Base-by-base conservation (phyloP, 1,139 yeast genomes). In the Blastobotrys indianensis region DNA sequence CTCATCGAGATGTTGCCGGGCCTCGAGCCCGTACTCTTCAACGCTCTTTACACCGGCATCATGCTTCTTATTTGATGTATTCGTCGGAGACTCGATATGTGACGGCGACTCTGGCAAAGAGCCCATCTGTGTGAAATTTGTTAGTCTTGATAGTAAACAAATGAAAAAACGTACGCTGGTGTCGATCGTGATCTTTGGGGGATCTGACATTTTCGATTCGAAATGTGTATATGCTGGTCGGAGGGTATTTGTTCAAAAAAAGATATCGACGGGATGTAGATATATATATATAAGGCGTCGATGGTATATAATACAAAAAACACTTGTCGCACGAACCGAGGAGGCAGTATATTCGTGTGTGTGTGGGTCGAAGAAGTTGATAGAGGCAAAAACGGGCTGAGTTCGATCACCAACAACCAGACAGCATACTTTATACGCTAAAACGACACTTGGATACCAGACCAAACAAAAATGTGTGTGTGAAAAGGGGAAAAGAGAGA, bases 181-280 rank as follows among this genome's bases (percentile, higher is more conserved):
- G 37, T 55, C 56, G 33, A 55, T 45, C 12, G 53, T 52, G 29
- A 55, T 55, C 47, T 50, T 52, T 16, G 58, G 59, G 3, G 57
- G 57, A 31, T 42, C 51, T 11, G 38, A 31, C 42, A 43, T 37
- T 29, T 32, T 39, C 7, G 25, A 20, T 20, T 4, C 7, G 25
- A 20, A 4, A 20, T 20, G 25, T 4, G 7, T 20, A 20, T 20
- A 20, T 20, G 25, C 25, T 4, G 25, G 4, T n/a, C n/a, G n/a
- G n/a, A n/a, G n/a, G n/a, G n/a, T n/a, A n/a, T n/a, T n/a, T n/a
- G n/a, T n/a, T n/a, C n/a, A n/a, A n/a, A 7, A 20, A 20, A 7
- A 20, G 25, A 7, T 20, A 20, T 20, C 25, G 25, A 4, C 25
- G n/a, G n/a, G n/a, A n/a, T 20, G 25, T 4, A 7, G 25, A 20